Evolutionary conservation across 306 rosid genomes (phyloP), one percentile per base, ranked within the genome.

Genomic region (Begonia masoniana): DNA sequence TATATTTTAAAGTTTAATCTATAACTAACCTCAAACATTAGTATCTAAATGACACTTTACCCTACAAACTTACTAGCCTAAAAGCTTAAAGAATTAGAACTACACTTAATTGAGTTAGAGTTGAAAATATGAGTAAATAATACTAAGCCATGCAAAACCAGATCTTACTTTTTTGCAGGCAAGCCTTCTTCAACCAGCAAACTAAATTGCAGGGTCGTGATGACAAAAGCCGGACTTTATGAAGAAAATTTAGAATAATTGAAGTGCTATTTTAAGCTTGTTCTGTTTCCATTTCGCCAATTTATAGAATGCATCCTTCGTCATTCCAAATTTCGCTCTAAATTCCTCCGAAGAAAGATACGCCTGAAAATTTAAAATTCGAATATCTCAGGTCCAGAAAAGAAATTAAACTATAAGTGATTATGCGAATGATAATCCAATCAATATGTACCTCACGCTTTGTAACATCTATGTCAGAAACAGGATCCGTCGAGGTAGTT

Each of bases 221-320:
- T 54, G 72, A 54, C 39, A 46, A 24, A 73, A 56, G 63, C 63
- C 17, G 3, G 55, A 60, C 62, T 58, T 21, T 23, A 19, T 14
- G 42, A 59, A 42, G 54, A 60, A 68, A 62, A 62, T 66, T 92
- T 74, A 92, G 71, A 92, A 92, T 59, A 92, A 65, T 23, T 81
- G 88, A 81, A 83, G 64, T 41, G 87, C 87, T 88, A 83, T 79
- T 71, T 92, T 92, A 52, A 81, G 78, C 84, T 92, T 92, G 85
- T 86, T 92, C 78, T 92, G 99, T 73, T 92, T 92, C 99, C 99
- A 92, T 75, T 77, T 92, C 41, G 99, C 96, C 63, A 92, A 65
- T 81, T 71, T 81, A 77, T 74, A 75, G 62, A 92, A 87, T 2
- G 83, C 87, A 8, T 51, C 80, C 70, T 76, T 92, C 5, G 63